Base-by-base conservation (phyloP, 176 grass and related monocot genomes). In the Cocos nucifera region DNA sequence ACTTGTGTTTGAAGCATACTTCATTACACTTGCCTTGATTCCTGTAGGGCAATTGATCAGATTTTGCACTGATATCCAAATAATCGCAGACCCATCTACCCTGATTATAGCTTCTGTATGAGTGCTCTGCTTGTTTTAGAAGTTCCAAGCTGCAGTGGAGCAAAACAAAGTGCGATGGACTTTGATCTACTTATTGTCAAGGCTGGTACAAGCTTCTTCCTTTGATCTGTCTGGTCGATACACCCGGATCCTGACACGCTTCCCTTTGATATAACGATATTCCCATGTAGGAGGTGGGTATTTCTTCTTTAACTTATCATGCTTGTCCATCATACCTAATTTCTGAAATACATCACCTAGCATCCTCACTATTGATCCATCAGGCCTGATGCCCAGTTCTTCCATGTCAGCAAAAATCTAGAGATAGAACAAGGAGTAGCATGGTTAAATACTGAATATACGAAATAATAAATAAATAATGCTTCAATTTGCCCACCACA, bases 341-440 rank as follows among this genome's bases (percentile, higher is more conserved):
- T 86, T 89, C 73, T 73, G 69, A 78, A 98, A 98, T 39, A 83
- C 73, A 52, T 86, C 81, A n/a, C 80, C 74, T 48, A 92, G 65
- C 81, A 92, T 98, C 56, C 64, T 85, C 54, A 97, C 58, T 64
- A 97, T 92, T 26, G 93, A 76, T 58, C 67, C 70, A 35, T 88
- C 84, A 70, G 93, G 93, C 59, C 81, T 90, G 56, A 97, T 60
- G 15, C 93, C 81, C 51, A 97, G 59, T 64, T 97, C 93, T 59
- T 97, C 87, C 87, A 97, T 97, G 80, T 97, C 93, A 78, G 87
- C 93, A 78, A 97, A 92, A 56, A 88, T 53, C 93, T 97, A 22
- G 19, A 72, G 2, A 28, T 16, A 72, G 14, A 48, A 57, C 9
- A 22, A 15, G 19, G 4, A 24, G 8, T 17, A 18, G 17, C 17